Conservation (phyloP, 495 filamentous ascomycete species). For the Durotheca rogersii region DNA sequence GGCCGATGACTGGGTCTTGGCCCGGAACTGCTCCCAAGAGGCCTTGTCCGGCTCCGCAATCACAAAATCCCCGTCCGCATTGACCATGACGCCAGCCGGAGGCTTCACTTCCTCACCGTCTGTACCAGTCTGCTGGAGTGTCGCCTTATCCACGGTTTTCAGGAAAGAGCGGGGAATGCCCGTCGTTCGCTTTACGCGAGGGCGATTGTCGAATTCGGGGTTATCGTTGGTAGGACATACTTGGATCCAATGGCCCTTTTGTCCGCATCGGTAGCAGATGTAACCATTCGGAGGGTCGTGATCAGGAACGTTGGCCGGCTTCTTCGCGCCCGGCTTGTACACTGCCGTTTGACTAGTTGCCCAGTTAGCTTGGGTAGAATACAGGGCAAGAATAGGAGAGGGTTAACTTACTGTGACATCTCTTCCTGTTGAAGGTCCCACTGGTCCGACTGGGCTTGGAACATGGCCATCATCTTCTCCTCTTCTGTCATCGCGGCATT, state of each 20-base stretch:
- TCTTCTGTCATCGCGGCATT: conserved; percentile 81
- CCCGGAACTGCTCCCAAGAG: conserved; percentile 95
- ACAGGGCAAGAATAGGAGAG: background rate
- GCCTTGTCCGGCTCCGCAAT: conserved; percentile 91
- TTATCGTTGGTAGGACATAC: conserved; percentile 96
- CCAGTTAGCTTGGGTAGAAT: conserved; percentile 41
- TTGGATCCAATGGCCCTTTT: conserved; percentile 99
- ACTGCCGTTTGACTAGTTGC: conserved; percentile 53
- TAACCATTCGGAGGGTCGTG: conserved; percentile 91
- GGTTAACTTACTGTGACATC: conserved; percentile 87
- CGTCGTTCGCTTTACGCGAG: conserved; percentile 89
- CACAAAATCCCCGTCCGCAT: conserved; percentile 95
- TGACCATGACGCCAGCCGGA: conserved; percentile 88
- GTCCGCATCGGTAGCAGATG: conserved; percentile 94
- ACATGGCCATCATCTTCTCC: conserved; percentile 85
- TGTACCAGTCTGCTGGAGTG: conserved; percentile 68
- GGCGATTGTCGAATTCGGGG: conserved; percentile 87
- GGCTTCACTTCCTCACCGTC: conserved; percentile 74
- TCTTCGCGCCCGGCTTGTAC: conserved; percentile 54
- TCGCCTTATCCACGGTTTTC: conserved; percentile 87
- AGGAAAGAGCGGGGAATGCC: conserved; percentile 93
- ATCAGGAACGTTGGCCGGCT: conserved; percentile 76
- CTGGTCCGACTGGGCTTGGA: conserved; percentile 78
- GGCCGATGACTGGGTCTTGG: conserved; percentile 80
- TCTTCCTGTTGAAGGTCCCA: conserved; percentile 88